Evolutionary conservation across 2,329 filamentous ascomycete genomes (phyloP), one percentile per base, ranked within the genome.

Genomic region (Pyrenophora teres): DNA sequence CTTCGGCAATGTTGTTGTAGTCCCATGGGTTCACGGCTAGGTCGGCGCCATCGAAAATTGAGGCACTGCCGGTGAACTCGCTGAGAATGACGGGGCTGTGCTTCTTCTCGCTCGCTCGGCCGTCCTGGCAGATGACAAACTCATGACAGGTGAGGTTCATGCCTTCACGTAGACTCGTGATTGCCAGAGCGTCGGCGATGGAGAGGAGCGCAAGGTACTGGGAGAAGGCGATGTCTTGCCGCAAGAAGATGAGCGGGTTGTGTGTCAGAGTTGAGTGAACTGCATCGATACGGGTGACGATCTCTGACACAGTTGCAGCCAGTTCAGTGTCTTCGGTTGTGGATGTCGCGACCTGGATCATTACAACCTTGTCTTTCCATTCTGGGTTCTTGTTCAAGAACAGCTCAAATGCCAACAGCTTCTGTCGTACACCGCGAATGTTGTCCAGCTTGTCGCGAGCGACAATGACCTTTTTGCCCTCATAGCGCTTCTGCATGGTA

Each of bases 141-240:
- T 97, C 93, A 70, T 97, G 94, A 5, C 89, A 92, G 0, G 93
- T 97, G 49, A 97, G 76, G 70, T 97, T 97, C 94, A 97, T 97
- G 57, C 93, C 93, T 72, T 97, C 93, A 45, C 94, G 90, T 64
- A 97, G 86, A 69, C 91, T 95, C 2, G 93, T 95, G 67, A 97
- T 94, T 84, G 97, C 94, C 42, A 97, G 79, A 2, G 88, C 89
- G 75, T 97, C 92, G 2, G 93, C 94, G 45, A 95, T 87, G 3
- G 90, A 91, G 40, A 97, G 81, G 6, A 97, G 80, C 1, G 92
- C 93, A n/a, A 97, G 82, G 66, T 97, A 97, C 69, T 97, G 92
- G 0, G 89, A 81, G 69, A 96, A 96, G 51, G 90, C 87, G 53
- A 97, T 94, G 65, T 97, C 93, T 73, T 97, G 93, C 74, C 95